A percentile compares a stretch with the other conserved stretches of the same genome.
Conservation (phyloP, 2,329 filamentous ascomycete genomes). For the Microascus cirrosus region DNA sequence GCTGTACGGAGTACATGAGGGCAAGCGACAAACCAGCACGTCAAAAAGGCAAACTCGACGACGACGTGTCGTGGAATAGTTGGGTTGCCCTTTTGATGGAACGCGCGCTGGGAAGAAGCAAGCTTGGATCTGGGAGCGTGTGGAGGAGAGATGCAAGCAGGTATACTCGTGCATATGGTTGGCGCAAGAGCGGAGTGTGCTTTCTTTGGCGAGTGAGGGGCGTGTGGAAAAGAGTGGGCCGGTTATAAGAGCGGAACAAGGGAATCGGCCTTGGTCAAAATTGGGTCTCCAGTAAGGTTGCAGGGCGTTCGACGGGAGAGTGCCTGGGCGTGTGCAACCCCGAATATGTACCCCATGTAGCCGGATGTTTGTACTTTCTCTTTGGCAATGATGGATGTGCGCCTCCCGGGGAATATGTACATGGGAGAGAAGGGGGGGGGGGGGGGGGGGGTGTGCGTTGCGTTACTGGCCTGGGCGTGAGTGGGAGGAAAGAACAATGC, state of each 20-base stretch:
- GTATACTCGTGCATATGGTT: constrained; percentile 40
- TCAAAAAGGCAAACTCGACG: constrained; percentile 31
- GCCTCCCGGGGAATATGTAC: constrained; percentile 8
- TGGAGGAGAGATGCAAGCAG: constrained; percentile 31
- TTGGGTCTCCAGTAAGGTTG: constrained; percentile 6
- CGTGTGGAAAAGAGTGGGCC: constrained; percentile 4
- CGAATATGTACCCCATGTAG: constrained; percentile 5
- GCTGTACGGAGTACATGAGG: constrained; percentile 24
- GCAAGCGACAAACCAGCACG: constrained; percentile 16
- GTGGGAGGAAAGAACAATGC: constrained; percentile 4
- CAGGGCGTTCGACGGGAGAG: constrained; percentile 5
- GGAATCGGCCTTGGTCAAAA: neutral
- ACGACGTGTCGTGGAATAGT: constrained; percentile 53
- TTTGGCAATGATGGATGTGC: constrained; percentile 1
- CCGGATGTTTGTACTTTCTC: neutral
- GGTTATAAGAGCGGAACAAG: constrained; percentile 3
- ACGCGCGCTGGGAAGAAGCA: constrained; percentile 14
- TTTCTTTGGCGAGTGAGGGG: constrained; percentile 1
- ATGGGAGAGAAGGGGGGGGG: constrained; percentile 12
- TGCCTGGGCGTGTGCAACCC: constrained; percentile 3
- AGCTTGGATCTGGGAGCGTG: constrained; percentile 20
- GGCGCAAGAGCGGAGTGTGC: constrained; percentile 21
- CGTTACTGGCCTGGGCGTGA: constrained; percentile 10
- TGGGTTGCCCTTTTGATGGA: constrained; percentile 26
- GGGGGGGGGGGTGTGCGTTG: constrained; percentile 13